These are phyloP conservation scores for Drosera capensis DNA, from an alignment of 148 eudicot species.

Conservation along the genomic window DNA sequence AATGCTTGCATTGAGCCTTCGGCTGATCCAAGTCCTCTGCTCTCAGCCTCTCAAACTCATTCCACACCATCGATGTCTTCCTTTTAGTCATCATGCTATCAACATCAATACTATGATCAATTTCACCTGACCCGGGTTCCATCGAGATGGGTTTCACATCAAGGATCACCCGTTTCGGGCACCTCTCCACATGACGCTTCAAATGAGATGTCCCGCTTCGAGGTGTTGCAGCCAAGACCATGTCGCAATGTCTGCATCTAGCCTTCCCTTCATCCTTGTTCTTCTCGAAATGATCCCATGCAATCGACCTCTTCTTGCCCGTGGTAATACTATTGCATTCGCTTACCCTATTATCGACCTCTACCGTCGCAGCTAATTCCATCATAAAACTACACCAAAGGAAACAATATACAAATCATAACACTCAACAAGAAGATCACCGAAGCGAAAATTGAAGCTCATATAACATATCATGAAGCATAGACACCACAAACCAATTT, in stretches of 20 bases:
- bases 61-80: conserved; percentile 30
- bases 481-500: no score
- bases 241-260: conserved; percentile 26
- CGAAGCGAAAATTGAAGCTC: no score
- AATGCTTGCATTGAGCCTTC: conserved; percentile 39
- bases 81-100: conserved; percentile 15
- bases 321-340: conserved; percentile 22
- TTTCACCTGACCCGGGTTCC: conserved; percentile 15
- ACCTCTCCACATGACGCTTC: conserved; percentile 32
- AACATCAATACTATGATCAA: conserved; percentile 14
- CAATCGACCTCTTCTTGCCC: conserved; percentile 19
- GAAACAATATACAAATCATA: no score
- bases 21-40: conserved; percentile 26
- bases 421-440: no score
- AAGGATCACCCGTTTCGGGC: conserved; percentile 25
- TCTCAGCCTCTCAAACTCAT: conserved; percentile 30
- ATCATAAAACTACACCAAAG: conserved; percentile 10
- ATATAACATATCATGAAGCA: no score
- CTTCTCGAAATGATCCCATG: conserved; percentile 44
- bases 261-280: conserved; percentile 30
- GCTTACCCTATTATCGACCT: conserved; percentile 20
- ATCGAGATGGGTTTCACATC: conserved; percentile 26
- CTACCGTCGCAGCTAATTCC: conserved; percentile 14
- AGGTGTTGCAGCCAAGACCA: conserved; percentile 27
- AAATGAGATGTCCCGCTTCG: conserved; percentile 41